Evolutionary conservation across 139 green algal species (phyloP).

Genomic region (Volvox africanus): DNA sequence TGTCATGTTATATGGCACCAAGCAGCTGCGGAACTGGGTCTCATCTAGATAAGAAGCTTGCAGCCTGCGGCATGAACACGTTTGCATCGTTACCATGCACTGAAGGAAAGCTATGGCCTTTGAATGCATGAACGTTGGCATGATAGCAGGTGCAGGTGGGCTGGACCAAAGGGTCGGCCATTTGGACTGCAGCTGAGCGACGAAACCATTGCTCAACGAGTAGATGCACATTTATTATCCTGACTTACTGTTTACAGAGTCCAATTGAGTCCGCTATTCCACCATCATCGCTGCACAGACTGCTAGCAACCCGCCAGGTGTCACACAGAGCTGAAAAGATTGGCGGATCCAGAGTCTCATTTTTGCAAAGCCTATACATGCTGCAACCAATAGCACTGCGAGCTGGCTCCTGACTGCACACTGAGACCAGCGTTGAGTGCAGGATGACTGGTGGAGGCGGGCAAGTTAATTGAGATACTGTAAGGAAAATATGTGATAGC

Average conservation of each 20-base stretch:
- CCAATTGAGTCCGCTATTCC: not conserved
- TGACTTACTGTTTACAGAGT: not conserved
- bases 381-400: constrained; percentile 1
- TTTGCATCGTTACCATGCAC: not conserved
- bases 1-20: constrained; percentile 6
- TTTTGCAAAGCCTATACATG: not conserved
- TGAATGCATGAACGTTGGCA: too few relatives aligned
- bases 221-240: not conserved
- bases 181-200: not conserved
- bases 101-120: not conserved
- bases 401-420: not conserved
- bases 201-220: too few relatives aligned
- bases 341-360: not conserved
- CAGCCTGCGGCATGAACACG: not conserved
- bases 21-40: constrained; percentile 1
- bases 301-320: not conserved
- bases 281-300: not conserved
- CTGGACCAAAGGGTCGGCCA: not conserved
- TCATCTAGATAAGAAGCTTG: not conserved
- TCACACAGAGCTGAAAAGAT: not conserved
- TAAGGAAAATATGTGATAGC: not conserved
- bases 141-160: too few relatives aligned
- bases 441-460: not conserved
- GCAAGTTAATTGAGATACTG: not conserved
- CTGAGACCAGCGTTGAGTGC: not conserved